Base-by-base conservation (phyloP, 2,329 filamentous ascomycete genomes). In the Neocucurbitaria cava region DNA sequence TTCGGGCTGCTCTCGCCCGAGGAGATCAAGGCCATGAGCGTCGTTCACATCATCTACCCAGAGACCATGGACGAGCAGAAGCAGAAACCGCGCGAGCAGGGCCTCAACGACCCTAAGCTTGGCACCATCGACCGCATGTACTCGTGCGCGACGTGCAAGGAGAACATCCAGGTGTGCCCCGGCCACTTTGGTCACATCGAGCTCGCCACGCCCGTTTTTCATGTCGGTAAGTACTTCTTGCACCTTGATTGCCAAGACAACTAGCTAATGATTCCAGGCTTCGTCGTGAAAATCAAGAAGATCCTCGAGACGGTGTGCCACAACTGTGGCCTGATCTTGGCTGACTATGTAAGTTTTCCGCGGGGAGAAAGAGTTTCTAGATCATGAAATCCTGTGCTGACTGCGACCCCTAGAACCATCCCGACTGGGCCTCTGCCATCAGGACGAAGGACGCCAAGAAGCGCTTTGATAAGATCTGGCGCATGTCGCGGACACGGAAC, bases 121-220 rank as follows among this genome's bases (percentile, higher is more conserved):
- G 95, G 95, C 54, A 96, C 95, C 45, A 96, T 99, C 76, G 96
- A 99, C 77, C 89, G 95, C 62, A 90, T 92, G 74, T 96, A 92
- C 82, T 92, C 92, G 78, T 99, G 95, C 82, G 93, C 90, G 73
- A 98, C 96, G 44, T 99, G 95, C 79, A 90, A 93, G 62, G 93
- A 99, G 79, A 89, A 91, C 72, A 96, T 97, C 85, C 89, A 90
- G 62, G 92, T 96, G 76, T 99, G 95, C 77, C 94, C 95, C 55
- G 95, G 95, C 56, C 95, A 99, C 77, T 99, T 99, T 76, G 95
- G 95, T 62, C 96, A 99, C 79, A 99, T 99, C 70, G 96, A 99
- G 80, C 85, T 99, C 66, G 93, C 95, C 38, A 93, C 92, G 74
- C 95, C 96, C 51, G 95, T 99, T 68, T 99, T 90, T 78, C 95